Evolutionary conservation across 495 filamentous ascomycete species (phyloP).

Genomic region (Penicillium salamii): DNA sequence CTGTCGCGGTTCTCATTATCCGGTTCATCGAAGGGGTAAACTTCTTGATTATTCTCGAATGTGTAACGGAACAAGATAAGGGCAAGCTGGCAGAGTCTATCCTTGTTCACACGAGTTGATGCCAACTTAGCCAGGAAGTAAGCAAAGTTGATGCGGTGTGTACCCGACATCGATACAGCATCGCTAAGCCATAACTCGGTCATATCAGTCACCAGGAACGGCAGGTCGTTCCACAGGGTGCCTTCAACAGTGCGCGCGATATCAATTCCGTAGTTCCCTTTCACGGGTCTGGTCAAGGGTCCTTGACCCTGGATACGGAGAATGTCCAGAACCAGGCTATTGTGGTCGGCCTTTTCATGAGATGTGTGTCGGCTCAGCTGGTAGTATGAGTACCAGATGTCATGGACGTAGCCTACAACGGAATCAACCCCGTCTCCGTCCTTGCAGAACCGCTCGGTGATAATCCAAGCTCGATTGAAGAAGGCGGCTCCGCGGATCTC

Average conservation of each 20-base stretch:
- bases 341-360: conserved; percentile 11
- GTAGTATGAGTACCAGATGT: conserved; percentile 18
- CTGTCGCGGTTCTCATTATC: conserved; percentile 10
- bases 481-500: conserved; percentile 7
- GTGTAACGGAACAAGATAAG: conserved; percentile 10
- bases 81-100: conserved; percentile 16
- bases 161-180: conserved; percentile 8
- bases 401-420: conserved; percentile 13
- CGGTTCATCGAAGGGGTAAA: conserved; percentile 4
- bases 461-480: conserved; percentile 13
- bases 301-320: conserved; percentile 18
- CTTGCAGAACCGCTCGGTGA: conserved; percentile 13
- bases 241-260: conserved; percentile 15
- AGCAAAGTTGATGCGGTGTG: conserved; percentile 15
- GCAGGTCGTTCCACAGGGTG: conserved; percentile 18
- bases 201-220: conserved; percentile 20
- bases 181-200: conserved; percentile 12
- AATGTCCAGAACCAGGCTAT: conserved; percentile 17
- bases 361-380: conserved; percentile 9
- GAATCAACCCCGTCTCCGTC: conserved; percentile 16
- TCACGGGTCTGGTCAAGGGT: conserved; percentile 12
- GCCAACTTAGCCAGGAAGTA: conserved; percentile 17
- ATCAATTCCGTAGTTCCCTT: conserved; percentile 11
- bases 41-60: conserved; percentile 8
- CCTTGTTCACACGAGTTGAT: conserved; percentile 13